phyloP scores from a whole-genome alignment of 352 stramenopile genomes.

The Phytophthora sp. region DNA sequence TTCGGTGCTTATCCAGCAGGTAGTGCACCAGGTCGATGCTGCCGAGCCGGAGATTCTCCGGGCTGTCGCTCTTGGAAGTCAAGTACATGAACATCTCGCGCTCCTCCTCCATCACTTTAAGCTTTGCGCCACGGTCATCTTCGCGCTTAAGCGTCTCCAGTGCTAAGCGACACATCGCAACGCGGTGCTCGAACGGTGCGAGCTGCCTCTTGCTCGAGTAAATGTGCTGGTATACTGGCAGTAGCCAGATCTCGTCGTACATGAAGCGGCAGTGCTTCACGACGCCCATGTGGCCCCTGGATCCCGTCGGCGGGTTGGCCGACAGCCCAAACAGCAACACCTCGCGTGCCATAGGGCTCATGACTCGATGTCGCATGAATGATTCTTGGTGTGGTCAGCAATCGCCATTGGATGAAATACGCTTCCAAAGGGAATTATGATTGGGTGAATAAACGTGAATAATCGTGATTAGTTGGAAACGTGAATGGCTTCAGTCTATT shows the following conservation, averaged over 20 bases:
- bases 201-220: conserved; percentile 82
- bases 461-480: conserved; percentile 30
- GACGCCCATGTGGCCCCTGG: conserved; percentile 80
- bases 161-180: conserved; percentile 75
- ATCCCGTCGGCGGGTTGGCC: conserved; percentile 81
- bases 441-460: neutral
- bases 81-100: conserved; percentile 68
- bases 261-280: conserved; percentile 61
- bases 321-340: conserved; percentile 88
- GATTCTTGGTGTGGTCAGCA: no score
- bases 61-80: conserved; percentile 27
- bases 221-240: conserved; percentile 91
- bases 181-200: conserved; percentile 73
- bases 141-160: conserved; percentile 40
- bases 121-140: conserved; percentile 25
- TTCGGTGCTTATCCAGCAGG: conserved; percentile 46
- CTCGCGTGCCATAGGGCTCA: conserved; percentile 24
- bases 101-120: conserved; percentile 69
- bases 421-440: neutral
- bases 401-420: conserved; percentile 30
- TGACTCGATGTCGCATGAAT: conserved; percentile 7
- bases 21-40: conserved; percentile 79
- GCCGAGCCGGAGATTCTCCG: conserved; percentile 53
- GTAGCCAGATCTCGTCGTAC: conserved; percentile 90
- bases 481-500: neutral